These are phyloP conservation scores for Auxenochlorella protothecoides DNA, from an alignment of 139 green algal species.

Conservation along the genomic window DNA sequence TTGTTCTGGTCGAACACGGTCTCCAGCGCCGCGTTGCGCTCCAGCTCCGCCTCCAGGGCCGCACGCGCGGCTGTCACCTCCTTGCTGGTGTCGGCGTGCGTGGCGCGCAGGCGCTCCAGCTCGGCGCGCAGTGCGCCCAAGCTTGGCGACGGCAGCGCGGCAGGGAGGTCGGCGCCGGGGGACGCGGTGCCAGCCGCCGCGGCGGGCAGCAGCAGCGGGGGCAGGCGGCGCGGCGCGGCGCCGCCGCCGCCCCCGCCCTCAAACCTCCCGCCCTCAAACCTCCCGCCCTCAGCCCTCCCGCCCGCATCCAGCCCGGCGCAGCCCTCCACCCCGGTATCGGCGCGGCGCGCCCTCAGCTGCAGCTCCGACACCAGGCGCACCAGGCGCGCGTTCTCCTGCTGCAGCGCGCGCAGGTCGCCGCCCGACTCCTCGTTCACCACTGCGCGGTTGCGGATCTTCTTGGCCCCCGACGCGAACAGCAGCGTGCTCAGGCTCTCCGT, in stretches of 20 bases:
- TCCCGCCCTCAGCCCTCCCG: slow-evolving; percentile 2
- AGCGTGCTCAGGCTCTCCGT: slow-evolving; percentile 83
- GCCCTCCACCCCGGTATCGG: background rate
- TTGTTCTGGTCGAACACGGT: slow-evolving; percentile 20
- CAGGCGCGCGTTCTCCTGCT: slow-evolving; percentile 51
- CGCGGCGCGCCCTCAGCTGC: too few species aligned
- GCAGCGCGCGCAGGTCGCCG: slow-evolving; percentile 48
- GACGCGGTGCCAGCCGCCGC: background rate
- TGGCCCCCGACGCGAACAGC: slow-evolving; percentile 76
- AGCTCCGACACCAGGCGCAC: slow-evolving; percentile 8
- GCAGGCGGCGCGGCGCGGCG: background rate
- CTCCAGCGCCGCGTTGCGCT: slow-evolving; percentile 17
- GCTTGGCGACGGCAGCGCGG: too few species aligned
- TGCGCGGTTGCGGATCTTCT: slow-evolving; percentile 81
- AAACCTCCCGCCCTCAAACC: background rate
- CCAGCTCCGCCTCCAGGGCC: background rate
- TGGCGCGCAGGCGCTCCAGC: slow-evolving; percentile 1
- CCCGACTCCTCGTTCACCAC: slow-evolving; percentile 56
- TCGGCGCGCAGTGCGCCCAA: background rate
- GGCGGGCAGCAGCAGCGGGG: background rate
- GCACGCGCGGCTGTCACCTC: slow-evolving; percentile 5
- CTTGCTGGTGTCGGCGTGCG: background rate
- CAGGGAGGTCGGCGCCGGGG: background rate
- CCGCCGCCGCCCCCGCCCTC: background rate
- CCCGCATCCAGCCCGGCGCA: slow-evolving; percentile 2